These are phyloP conservation scores for Phaffia australis DNA, from an alignment of 768 basidiomycete species.

Conservation along the genomic window DNA sequence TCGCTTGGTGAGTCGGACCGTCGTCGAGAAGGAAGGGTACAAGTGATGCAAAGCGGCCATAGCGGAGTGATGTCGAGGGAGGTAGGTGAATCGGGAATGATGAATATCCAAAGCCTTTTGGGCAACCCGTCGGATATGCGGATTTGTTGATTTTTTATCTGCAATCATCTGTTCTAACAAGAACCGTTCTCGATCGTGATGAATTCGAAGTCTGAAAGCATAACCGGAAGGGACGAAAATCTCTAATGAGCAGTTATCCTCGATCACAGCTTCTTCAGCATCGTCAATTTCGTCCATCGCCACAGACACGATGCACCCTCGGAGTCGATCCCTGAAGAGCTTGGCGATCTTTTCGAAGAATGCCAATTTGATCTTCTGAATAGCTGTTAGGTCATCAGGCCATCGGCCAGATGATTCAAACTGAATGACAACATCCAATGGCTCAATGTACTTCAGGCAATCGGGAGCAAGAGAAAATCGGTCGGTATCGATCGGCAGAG, in stretches of 20 bases:
- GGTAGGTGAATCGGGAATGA: conserved; percentile 60
- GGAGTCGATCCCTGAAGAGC: conserved; percentile 48
- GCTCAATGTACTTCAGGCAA: conserved; percentile 55
- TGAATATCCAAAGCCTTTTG: conserved; percentile 46
- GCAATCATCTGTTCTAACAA: conserved; percentile 61
- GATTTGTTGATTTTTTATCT: conserved; percentile 38
- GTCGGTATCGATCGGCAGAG: conserved; percentile 55
- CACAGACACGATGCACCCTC: conserved; percentile 43
- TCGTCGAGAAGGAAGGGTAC: conserved; percentile 66
- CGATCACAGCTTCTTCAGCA: conserved; percentile 40
- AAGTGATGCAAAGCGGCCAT: conserved; percentile 68
- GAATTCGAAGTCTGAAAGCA: conserved; percentile 73
- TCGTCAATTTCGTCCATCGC: conserved; percentile 24
- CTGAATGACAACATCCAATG: conserved; percentile 66
- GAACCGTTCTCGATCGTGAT: conserved; percentile 73
- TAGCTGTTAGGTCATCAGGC: conserved; percentile 86
- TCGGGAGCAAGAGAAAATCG: conserved; percentile 40
- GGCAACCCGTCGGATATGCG: conserved; percentile 61
- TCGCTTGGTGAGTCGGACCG: conserved; percentile 77
- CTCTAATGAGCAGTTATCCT: conserved; percentile 64
- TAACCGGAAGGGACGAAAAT: conserved; percentile 70
- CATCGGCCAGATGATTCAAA: conserved; percentile 87
- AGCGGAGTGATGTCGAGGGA: conserved; percentile 74
- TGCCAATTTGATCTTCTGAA: conserved; percentile 88
- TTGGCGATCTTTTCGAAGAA: conserved; percentile 73